Base-by-base conservation (phyloP, 75 land plant species). In the Pinus tabuliformis region DNA sequence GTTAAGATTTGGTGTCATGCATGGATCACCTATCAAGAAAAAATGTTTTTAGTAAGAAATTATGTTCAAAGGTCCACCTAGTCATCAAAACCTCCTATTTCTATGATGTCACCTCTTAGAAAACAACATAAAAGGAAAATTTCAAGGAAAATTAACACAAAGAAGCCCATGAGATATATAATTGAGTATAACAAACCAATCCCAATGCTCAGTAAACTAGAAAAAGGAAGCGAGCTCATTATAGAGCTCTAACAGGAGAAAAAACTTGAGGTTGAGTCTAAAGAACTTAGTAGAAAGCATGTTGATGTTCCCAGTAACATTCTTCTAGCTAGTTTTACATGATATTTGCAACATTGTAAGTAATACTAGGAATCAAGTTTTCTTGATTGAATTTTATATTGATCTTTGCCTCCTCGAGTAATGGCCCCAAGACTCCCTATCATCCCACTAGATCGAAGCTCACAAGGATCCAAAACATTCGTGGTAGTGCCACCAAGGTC, bases 281-380 rank as follows among this genome's bases (percentile, higher is more conserved):
- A 56, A 73, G 20, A 7, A 22, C 8, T 20, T 17, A 61, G 37
- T 26, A 21, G 62, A 57, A 1, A 26, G n/a, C 64, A 42, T 59
- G 62, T 45, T 71, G 59, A 54, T 57, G 49, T 81, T 88, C 13
- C 83, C 93, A 30, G 77, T 80, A 5, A 56, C 87, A 17, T 33
- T 82, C 18, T 89, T 91, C n/a, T n/a, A 89, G 89, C 56, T 86
- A n/a, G n/a, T n/a, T n/a, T 77, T 91, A 26, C 89, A 89, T 16
- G 83, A 80, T 4, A 75, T 91, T 26, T 89, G 89, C 82, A 89
- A 91, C 82, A 57, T 91, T 57, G 77, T 86, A 59, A 88, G 90
- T 78, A n/a, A n/a, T 91, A 24, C 83, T 91, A 56, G 93, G 93
- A 2, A 86, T 89, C 80, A 78, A 91, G 59, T 91, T 91, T 82